These are phyloP conservation scores for Oryza glumipatula DNA, from an alignment of 176 grass and related monocot species.

Conservation along the genomic window DNA sequence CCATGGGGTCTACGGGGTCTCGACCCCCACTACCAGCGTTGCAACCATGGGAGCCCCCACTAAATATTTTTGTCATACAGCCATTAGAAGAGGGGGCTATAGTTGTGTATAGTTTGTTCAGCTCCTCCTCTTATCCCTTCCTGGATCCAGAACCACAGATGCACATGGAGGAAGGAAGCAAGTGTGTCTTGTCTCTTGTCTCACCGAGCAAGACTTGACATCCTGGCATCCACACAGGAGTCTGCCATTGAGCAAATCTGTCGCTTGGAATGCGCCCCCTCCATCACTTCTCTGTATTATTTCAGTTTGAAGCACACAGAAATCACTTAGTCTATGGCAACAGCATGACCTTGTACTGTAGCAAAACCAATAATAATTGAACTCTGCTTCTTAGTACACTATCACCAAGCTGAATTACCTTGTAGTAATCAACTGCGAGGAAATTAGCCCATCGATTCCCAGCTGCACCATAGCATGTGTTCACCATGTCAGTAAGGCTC, in stretches of 20 bases:
- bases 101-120: too few species aligned
- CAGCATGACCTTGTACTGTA: background rate
- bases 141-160: background rate
- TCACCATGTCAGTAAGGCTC: conserved; percentile 52
- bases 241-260: conserved; percentile 71
- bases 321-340: background rate
- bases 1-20: too few species aligned
- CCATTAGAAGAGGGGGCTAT: too few species aligned
- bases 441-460: conserved; percentile 76
- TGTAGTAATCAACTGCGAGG: conserved; percentile 73
- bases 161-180: background rate
- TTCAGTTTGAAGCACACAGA: conserved; percentile 3
- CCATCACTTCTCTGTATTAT: conserved; percentile 67
- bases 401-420: conserved; percentile 40
- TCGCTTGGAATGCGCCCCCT: conserved; percentile 58
- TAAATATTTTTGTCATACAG: too few species aligned
- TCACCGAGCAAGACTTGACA: conserved; percentile 58
- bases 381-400: background rate
- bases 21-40: too few species aligned
- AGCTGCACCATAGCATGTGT: conserved; percentile 58
- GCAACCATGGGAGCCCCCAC: too few species aligned
- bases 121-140: too few species aligned
- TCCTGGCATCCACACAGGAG: conserved; percentile 73
- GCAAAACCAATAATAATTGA: background rate
- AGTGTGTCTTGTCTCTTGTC: background rate